phyloP scores from a whole-genome alignment of 768 basidiomycete species.

The Zangia roseola region DNA sequence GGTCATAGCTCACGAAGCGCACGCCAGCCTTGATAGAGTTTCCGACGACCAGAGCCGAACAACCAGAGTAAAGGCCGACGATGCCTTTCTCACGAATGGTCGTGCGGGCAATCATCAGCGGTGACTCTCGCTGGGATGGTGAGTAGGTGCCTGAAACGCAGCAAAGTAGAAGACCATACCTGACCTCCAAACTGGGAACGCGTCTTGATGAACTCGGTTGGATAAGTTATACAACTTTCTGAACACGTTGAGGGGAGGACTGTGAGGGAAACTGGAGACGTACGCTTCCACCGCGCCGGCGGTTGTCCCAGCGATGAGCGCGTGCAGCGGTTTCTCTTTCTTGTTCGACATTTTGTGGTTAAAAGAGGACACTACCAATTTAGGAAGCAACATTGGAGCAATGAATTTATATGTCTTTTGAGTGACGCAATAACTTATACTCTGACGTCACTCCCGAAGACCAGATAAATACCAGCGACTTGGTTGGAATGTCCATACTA shows the following conservation, averaged over 20 bases:
- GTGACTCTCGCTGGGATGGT: conserved; percentile 55
- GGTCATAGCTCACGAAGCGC: conserved; percentile 91
- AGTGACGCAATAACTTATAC: no score
- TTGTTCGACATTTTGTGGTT: conserved; percentile 41
- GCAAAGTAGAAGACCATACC: conserved; percentile 35
- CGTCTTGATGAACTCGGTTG: conserved; percentile 92
- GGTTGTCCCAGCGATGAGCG: conserved; percentile 85
- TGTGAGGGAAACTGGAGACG: conserved; percentile 26
- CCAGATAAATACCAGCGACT: conserved; percentile 14
- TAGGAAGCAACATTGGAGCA: conserved; percentile 1
- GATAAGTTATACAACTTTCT: conserved; percentile 79
- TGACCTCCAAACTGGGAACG: conserved; percentile 87
- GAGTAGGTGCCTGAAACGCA: neutral
- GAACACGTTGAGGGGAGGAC: conserved; percentile 32
- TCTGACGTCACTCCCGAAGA: conserved; percentile 13
- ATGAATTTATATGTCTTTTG: neutral
- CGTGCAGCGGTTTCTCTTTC: conserved; percentile 83
- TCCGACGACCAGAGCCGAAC: conserved; percentile 84
- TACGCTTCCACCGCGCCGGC: conserved; percentile 94
- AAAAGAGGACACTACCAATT: neutral
- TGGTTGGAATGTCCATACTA: neutral
- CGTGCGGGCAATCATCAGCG: conserved; percentile 67
- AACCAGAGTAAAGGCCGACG: conserved; percentile 89
- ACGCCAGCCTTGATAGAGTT: conserved; percentile 96
- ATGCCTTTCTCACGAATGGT: conserved; percentile 78